Conservation (phyloP, 805 yeast genomes). For the Candida chauliodis region DNA sequence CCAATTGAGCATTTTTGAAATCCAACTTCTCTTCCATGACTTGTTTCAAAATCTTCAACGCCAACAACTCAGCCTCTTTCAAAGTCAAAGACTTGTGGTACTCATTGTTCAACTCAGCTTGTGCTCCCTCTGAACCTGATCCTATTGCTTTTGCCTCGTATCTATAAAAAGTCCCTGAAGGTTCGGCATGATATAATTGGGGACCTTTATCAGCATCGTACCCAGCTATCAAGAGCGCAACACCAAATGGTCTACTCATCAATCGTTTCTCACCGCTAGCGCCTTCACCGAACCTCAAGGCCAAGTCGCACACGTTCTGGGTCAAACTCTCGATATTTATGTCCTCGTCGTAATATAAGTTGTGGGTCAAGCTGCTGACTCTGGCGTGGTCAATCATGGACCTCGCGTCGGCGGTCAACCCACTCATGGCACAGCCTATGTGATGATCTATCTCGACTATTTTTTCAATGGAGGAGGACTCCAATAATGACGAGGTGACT, state of each 20-base stretch:
- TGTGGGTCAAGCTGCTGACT: conserved; percentile 82
- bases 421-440: conserved; percentile 98
- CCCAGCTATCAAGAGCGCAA: conserved; percentile 94
- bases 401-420: conserved; percentile 97
- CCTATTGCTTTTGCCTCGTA: conserved; percentile 99
- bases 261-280: conserved; percentile 92
- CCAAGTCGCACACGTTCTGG: conserved; percentile 95
- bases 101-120: conserved; percentile 93
- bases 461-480: conserved; percentile 91
- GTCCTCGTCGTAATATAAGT: conserved; percentile 85
- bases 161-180: conserved; percentile 95
- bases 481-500: conserved; percentile 88
- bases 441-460: conserved; percentile 92
- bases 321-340: conserved; percentile 91
- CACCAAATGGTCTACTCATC: conserved; percentile 99
- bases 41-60: conserved; percentile 87
- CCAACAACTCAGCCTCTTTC: conserved; percentile 87
- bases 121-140: conserved; percentile 98
- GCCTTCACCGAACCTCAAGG: conserved; percentile 95
- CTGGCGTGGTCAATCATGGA: conserved; percentile 99
- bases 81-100: conserved; percentile 89
- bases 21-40: conserved; percentile 99
- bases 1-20: conserved; percentile 90
- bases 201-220: conserved; percentile 91
- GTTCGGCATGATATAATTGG: conserved; percentile 97